These are phyloP conservation scores for Solanum tarapatanum DNA, from an alignment of 257 asterid genomes.

Conservation along the genomic window DNA sequence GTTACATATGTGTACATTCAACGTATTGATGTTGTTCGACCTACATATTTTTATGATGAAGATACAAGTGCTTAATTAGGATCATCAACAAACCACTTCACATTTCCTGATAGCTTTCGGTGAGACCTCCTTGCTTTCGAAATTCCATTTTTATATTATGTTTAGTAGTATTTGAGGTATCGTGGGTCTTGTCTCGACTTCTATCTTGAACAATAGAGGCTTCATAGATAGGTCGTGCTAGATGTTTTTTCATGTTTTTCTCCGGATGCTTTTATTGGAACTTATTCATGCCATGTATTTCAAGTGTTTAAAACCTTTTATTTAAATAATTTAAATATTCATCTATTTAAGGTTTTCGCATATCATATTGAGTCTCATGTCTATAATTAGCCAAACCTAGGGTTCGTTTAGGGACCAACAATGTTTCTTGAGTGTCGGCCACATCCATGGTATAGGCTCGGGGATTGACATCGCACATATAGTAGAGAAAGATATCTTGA, in stretches of 20 bases:
- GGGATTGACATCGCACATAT: background rate
- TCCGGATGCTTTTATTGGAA: background rate
- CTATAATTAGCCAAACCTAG: background rate
- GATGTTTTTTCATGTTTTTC: background rate
- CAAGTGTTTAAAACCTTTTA: too few species aligned
- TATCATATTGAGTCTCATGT: background rate
- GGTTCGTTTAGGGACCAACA: background rate
- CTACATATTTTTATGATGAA: background rate
- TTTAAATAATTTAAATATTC: background rate
- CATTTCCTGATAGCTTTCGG: background rate
- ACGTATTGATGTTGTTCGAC: background rate
- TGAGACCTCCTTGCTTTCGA: background rate
- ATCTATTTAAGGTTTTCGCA: background rate
- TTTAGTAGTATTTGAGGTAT: background rate
- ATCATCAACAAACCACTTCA: background rate
- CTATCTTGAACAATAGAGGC: background rate
- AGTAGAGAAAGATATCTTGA: background rate
- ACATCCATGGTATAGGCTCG: background rate
- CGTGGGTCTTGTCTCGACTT: background rate
- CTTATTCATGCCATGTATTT: background rate
- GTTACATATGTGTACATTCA: too few species aligned
- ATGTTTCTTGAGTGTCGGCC: background rate
- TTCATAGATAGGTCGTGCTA: background rate
- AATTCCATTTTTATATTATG: background rate
- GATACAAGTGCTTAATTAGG: background rate